Base-by-base conservation (phyloP, 352 stramenopile species). In the Peronospora tabacina region DNA sequence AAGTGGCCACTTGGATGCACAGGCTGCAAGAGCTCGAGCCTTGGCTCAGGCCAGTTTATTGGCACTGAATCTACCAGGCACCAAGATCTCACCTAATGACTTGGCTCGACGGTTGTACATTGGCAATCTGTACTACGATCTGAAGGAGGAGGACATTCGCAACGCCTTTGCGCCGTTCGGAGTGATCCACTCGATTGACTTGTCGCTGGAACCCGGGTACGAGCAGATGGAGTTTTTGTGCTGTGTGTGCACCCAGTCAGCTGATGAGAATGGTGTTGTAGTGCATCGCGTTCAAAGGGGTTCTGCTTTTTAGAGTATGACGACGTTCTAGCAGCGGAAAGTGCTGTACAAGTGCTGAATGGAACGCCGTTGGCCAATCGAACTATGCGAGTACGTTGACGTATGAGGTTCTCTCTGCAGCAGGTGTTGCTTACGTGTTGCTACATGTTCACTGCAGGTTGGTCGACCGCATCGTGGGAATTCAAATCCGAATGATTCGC, bases 291-390 rank as follows among this genome's bases (percentile, higher is more conserved):
- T 20, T 90, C 79, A 7, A 90, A 90, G 51, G 79, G 79, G 0
- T 90, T 87, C 41, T 90, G 79, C 55, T 90, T 90, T 51, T 61
- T 90, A 46, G 79, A 90, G 45, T 90, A 85, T 30, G 74, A 90
- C 36, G 79, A 90, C 37, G 74, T 87, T n/a, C 50, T 90, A 40
- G 79, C 79, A 30, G 79, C 79, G 7, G 79, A 90, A 41, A 87
- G 72, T 34, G 79, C 76, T 0, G 76, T 90, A 30, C 79, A 90
- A 62, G 70, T 90, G 17, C 68, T 90, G 2, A 90, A 90, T 37
- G 79, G 75, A 29, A 66, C 62, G 7, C 52, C 66, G 7, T 49
- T 90, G 30, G 67, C 75, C 19, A 87, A 90, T 34, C 63, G 79
- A 49, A 58, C 63, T 13, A 82, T 90, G 4, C 64, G 76, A 39